phyloP scores from a whole-genome alignment of 441 rosid genomes.

The Erodium trifolium region DNA sequence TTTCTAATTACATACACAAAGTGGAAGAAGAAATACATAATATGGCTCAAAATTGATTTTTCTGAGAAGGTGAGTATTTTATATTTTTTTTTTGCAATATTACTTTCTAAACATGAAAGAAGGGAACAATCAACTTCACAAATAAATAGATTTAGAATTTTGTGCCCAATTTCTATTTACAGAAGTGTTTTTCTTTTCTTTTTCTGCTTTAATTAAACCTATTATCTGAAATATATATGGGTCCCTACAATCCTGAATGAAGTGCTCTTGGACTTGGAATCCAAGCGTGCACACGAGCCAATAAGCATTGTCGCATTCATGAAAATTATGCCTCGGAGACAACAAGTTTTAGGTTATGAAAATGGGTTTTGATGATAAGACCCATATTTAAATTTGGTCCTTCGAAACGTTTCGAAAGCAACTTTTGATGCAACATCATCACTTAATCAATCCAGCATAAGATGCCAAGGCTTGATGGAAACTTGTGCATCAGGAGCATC shows the following conservation, averaged over 20 bases:
- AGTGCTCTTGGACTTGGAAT: neutral
- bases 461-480: conserved; percentile 18
- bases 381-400: conserved; percentile 8
- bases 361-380: neutral
- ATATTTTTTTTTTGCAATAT: neutral
- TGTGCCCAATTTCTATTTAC: neutral
- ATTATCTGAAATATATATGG: too few species aligned
- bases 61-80: neutral
- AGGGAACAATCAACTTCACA: neutral
- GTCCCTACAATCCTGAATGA: neutral
- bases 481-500: conserved; percentile 6
- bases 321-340: neutral
- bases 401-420: neutral
- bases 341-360: neutral
- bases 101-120: neutral
- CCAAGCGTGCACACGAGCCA: neutral
- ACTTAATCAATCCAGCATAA: conserved; percentile 12
- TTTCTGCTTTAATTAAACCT: neutral
- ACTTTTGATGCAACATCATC: neutral
- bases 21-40: too few species aligned
- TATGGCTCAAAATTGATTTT: too few species aligned
- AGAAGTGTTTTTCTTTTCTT: neutral
- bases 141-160: neutral
- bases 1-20: too few species aligned
- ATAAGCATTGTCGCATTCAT: neutral